Base-by-base conservation (phyloP, 169 alveolate species). In the Babesia bovis region DNA sequence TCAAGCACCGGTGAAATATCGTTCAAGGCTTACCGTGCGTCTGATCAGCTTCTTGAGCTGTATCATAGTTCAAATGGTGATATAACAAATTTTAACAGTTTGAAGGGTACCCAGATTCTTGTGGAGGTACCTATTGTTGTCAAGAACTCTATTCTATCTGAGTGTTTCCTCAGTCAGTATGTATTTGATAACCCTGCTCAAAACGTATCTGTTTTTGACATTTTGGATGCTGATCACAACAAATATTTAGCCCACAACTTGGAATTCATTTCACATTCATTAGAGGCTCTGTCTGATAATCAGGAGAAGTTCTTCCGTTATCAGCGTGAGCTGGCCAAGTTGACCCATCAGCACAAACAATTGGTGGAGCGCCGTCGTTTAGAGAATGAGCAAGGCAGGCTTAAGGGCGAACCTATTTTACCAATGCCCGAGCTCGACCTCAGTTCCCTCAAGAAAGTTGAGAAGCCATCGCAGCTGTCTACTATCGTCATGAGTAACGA, bases 331-430 rank as follows among this genome's bases (percentile, higher is more conserved):
- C 76, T 71, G 28, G 63, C 87, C 51, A 85, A 86, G 71, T 91
- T 83, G 74, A 86, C 75, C 41, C 92, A 90, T 59, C 88, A 76
- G 36, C 92, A 90, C 68, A 90, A 91, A 75, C 95, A 91, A 59
- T 77, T 90, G 82, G 47, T 77, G 35, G 95, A 91, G 81, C 52
- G 95, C 23, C 70, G 92, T 26, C 60, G 93, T 33, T 73, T 90
- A 66, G 95, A 90, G 68, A 90, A 90, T 61, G 95, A 90, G 55
- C 95, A 90, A 63, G 45, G 95, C 57, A 63, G 78, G 45, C 91
- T 90, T 12, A 74, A 84, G 84, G 95, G 95, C 42, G 95, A 90
- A 59, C 91, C 90, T 28, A 87, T 89, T 28, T 63, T 90, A 41
- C 95, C 95, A 12, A 26, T 86, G 25, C 85, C 85, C 0, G 92